Conservation (phyloP, 2,329 filamentous ascomycete genomes). For the Myriosclerotinia scirpicola region DNA sequence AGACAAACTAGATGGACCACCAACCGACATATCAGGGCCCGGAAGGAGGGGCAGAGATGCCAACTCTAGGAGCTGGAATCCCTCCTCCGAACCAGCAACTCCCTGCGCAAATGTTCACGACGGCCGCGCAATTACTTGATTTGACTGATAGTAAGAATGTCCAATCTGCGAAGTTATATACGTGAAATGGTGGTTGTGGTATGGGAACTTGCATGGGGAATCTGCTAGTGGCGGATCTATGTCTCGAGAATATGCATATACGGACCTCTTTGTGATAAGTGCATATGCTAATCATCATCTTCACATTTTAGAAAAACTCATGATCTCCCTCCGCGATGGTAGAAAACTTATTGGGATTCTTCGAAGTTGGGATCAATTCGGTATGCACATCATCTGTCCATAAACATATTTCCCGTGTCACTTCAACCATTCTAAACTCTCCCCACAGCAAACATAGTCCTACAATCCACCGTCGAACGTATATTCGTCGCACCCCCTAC, state of each 20-base stretch:
- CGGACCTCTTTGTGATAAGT: slow-evolving; percentile 1
- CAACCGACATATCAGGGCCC: slow-evolving; percentile 48
- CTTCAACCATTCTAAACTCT: slow-evolving; percentile 19
- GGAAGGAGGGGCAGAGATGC: slow-evolving; percentile 31
- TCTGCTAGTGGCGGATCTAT: background rate
- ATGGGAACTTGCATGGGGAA: slow-evolving; percentile 1
- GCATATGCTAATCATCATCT: slow-evolving; percentile 2
- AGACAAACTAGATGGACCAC: slow-evolving; percentile 50
- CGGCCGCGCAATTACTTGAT: slow-evolving; percentile 90
- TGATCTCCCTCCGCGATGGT: slow-evolving; percentile 88
- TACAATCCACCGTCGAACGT: slow-evolving; percentile 89
- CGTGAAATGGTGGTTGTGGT: slow-evolving; percentile 1
- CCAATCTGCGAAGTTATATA: slow-evolving; percentile 8
- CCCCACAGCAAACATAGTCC: slow-evolving; percentile 79
- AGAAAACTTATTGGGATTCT: slow-evolving; percentile 91
- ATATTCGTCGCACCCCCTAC: slow-evolving; percentile 62
- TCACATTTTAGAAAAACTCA: slow-evolving; percentile 76
- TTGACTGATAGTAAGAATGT: slow-evolving; percentile 85
- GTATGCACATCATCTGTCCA: slow-evolving; percentile 53
- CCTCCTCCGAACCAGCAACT: slow-evolving; percentile 56
- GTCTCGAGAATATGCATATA: slow-evolving; percentile 2
- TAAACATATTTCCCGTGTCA: slow-evolving; percentile 18
- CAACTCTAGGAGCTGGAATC: slow-evolving; percentile 30
- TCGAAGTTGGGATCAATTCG: slow-evolving; percentile 96
- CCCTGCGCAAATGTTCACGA: slow-evolving; percentile 97